These are phyloP conservation scores for Fusarium luffae DNA, from an alignment of 2,329 filamentous ascomycete genomes.

Conservation along the genomic window DNA sequence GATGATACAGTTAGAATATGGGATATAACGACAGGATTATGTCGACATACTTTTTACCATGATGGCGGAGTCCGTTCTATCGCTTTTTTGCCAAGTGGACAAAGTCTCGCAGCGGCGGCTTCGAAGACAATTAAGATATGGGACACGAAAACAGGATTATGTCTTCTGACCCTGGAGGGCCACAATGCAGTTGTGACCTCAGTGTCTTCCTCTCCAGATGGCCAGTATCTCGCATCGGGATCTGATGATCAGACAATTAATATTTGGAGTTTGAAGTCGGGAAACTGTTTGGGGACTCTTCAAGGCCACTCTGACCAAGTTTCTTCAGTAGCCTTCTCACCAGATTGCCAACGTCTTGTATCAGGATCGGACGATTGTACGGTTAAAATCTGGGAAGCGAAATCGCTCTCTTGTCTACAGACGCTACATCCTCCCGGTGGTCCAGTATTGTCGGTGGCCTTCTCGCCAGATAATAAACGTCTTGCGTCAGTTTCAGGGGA, in stretches of 20 bases:
- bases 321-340: fast-evolving
- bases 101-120: fast-evolving
- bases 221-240: too few relatives aligned
- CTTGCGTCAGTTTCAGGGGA: fast-evolving
- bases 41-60: background rate
- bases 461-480: background rate
- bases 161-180: fast-evolving
- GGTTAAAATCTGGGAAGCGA: fast-evolving
- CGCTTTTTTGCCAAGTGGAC: fast-evolving
- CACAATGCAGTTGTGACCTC: fast-evolving
- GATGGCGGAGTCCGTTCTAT: fast-evolving
- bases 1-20: background rate
- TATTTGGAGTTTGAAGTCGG: background rate
- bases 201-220: too few relatives aligned
- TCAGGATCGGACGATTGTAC: fast-evolving
- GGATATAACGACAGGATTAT: background rate
- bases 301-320: background rate
- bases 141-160: too few relatives aligned
- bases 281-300: background rate
- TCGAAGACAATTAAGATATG: fast-evolving
- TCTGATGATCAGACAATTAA: fast-evolving
- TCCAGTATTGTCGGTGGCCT: fast-evolving
- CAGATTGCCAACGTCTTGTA: fast-evolving
- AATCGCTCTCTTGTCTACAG: background rate
- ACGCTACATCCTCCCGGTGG: background rate